Evolutionary conservation across 805 yeast species (phyloP).

Genomic region (Cyberlindnera saturnus): DNA sequence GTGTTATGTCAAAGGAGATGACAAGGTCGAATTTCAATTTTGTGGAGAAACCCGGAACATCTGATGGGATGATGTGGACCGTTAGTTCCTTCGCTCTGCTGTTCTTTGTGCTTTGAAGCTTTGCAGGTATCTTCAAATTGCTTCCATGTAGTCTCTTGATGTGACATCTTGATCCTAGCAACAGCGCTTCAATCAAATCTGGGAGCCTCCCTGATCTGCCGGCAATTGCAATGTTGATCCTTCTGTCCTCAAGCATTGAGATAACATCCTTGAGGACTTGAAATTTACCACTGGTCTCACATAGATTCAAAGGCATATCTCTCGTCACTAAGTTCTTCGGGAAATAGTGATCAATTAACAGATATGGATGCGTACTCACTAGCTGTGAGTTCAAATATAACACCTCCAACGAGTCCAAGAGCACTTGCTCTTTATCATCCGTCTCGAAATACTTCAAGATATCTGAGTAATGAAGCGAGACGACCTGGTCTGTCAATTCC

Average conservation of each 20-base stretch:
- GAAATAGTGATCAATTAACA: conserved; percentile 76
- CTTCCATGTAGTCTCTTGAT: conserved; percentile 59
- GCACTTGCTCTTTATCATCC: conserved; percentile 44
- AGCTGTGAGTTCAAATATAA: conserved; percentile 70
- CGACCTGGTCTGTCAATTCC: conserved; percentile 85
- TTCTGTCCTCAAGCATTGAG: conserved; percentile 41
- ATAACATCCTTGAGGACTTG: conserved; percentile 60
- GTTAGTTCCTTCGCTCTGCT: conserved; percentile 21
- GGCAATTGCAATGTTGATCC: conserved; percentile 59
- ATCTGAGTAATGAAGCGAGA: conserved; percentile 86
- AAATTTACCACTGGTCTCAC: conserved; percentile 83
- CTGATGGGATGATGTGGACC: conserved; percentile 18
- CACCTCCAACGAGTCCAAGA: conserved; percentile 69
- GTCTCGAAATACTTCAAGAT: conserved; percentile 79
- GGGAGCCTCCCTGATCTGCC: conserved; percentile 62
- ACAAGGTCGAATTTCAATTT: conserved; percentile 45
- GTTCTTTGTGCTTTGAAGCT: conserved; percentile 8
- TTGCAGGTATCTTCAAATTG: conserved; percentile 46
- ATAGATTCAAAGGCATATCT: conserved; percentile 64
- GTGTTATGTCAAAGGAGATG: conserved; percentile 58
- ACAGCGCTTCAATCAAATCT: conserved; percentile 68
- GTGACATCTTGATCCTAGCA: conserved; percentile 53
- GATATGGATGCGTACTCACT: conserved; percentile 85
- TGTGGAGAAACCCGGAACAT: conserved; percentile 4
- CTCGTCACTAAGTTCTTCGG: conserved; percentile 72